phyloP scores from a whole-genome alignment of 1,284 basidiomycete species.

The Austroboletus novae-zelandiae region DNA sequence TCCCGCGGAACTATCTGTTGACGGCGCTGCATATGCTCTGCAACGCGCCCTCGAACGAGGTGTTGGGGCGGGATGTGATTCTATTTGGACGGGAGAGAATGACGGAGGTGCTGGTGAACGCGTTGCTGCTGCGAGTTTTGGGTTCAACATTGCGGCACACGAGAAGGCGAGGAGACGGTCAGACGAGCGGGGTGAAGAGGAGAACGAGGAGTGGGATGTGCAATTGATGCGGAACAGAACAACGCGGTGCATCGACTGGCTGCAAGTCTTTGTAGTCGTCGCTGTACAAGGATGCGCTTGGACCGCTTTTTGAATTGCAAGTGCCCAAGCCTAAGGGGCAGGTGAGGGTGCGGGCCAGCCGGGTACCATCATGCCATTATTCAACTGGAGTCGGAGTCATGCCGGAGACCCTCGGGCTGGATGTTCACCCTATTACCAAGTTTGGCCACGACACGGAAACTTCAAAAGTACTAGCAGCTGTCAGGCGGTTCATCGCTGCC shows the following conservation, averaged over 20 bases:
- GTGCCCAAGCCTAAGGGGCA: too few species aligned
- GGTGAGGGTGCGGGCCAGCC: too few species aligned
- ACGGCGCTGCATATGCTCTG: constrained; percentile 73
- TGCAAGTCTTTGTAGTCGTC: constrained; percentile 74
- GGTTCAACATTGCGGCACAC: constrained; percentile 71
- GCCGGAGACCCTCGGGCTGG: too few species aligned
- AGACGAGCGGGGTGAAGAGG: constrained; percentile 38
- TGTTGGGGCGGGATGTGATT: constrained; percentile 55
- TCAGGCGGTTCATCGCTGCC: constrained; percentile 84
- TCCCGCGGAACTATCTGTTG: constrained; percentile 57
- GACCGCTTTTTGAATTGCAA: constrained; percentile 65
- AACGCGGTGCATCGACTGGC: constrained; percentile 82
- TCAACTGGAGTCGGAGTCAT: too few species aligned
- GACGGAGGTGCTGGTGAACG: constrained; percentile 58
- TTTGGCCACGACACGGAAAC: too few species aligned
- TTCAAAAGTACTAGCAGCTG: too few species aligned
- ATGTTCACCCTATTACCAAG: too few species aligned
- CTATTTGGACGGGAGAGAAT: constrained; percentile 36
- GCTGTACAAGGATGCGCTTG: constrained; percentile 56
- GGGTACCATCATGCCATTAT: too few species aligned
- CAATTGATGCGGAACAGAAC: constrained; percentile 63
- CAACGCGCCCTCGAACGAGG: constrained; percentile 62
- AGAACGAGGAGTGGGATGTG: constrained; percentile 81
- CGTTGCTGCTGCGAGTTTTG: constrained; percentile 73
- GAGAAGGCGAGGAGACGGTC: constrained; percentile 40